Conservation (phyloP, 2,329 filamentous ascomycete genomes). For the Aspergillus carbonarius region DNA sequence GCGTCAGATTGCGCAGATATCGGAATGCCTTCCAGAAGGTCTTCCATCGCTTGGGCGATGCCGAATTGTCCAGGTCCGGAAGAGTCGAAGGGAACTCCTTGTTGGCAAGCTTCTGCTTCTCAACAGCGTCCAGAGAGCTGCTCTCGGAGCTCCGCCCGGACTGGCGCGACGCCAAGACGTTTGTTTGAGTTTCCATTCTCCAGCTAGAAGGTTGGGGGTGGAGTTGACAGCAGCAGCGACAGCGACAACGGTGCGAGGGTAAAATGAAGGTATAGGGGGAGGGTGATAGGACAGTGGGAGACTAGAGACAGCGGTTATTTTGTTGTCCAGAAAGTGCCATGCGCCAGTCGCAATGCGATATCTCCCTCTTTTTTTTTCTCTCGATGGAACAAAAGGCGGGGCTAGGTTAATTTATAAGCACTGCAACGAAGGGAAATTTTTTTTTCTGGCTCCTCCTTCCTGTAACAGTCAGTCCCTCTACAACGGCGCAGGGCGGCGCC, state of each 20-base stretch:
- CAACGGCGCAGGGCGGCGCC: slow-evolving; percentile 11
- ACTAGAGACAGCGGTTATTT: slow-evolving; percentile 1
- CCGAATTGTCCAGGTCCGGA: slow-evolving; percentile 44
- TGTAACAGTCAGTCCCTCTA: background rate
- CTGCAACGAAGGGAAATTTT: slow-evolving; percentile 8
- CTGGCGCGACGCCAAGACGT: slow-evolving; percentile 21
- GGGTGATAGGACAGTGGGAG: background rate
- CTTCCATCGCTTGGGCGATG: slow-evolving; percentile 50
- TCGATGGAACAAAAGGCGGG: slow-evolving; percentile 14
- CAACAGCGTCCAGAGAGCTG: slow-evolving; percentile 28
- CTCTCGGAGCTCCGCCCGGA: slow-evolving; percentile 29
- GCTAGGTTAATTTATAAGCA: slow-evolving; percentile 22
- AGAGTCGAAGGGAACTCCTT: background rate
- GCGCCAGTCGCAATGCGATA: slow-evolving; percentile 3
- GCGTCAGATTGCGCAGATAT: slow-evolving; percentile 50
- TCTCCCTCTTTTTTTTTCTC: slow-evolving; percentile 4
- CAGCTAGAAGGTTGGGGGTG: background rate
- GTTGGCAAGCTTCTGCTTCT: slow-evolving; percentile 24
- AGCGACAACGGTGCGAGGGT: background rate
- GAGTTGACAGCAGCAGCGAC: background rate
- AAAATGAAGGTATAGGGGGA: background rate
- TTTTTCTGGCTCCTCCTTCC: slow-evolving; percentile 7
- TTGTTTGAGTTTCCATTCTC: slow-evolving; percentile 19
- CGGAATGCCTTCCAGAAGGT: slow-evolving; percentile 53
- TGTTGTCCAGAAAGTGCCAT: slow-evolving; percentile 10